Conservation (phyloP, 1,284 basidiomycete species). For the Rhodotorula sp. region DNA sequence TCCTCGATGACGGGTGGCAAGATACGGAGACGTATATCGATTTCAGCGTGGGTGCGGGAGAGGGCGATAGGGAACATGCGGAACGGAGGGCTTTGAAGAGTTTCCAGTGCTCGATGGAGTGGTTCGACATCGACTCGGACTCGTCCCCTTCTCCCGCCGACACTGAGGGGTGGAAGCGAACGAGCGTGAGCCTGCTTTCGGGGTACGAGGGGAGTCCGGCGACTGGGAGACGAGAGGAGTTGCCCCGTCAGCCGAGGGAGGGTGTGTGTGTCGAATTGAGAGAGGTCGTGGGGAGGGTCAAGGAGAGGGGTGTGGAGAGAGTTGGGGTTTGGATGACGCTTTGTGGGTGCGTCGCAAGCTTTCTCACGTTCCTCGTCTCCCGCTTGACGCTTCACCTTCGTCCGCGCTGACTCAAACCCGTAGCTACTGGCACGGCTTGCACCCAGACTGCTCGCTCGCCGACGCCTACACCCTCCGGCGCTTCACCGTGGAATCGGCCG, state of each 20-base stretch:
- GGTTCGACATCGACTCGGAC: conserved; percentile 13
- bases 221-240: background rate
- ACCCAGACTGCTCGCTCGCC: conserved; percentile 28
- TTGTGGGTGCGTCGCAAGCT: conserved; percentile 18
- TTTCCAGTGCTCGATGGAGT: conserved; percentile 19
- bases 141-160: background rate
- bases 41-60: background rate
- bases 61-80: background rate
- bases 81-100: conserved; percentile 12
- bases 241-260: conserved; percentile 3
- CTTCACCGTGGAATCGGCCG: conserved; percentile 6
- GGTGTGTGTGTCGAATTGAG: conserved; percentile 21
- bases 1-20: conserved; percentile 45
- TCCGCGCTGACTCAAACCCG: too few species aligned
- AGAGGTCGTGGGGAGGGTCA: conserved; percentile 23
- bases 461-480: conserved; percentile 20
- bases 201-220: conserved; percentile 6
- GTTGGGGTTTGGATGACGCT: conserved; percentile 45
- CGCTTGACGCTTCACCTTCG: too few species aligned
- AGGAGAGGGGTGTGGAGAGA: conserved; percentile 29
- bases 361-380: too few species aligned
- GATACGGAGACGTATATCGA: conserved; percentile 23
- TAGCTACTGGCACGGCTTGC: conserved; percentile 40
- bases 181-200: background rate
- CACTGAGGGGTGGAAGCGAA: background rate